Evolutionary conservation across 108 stramenopile species (phyloP), one percentile per base, ranked within the genome.

Genomic region (Chaetoceros tenuissimus): DNA sequence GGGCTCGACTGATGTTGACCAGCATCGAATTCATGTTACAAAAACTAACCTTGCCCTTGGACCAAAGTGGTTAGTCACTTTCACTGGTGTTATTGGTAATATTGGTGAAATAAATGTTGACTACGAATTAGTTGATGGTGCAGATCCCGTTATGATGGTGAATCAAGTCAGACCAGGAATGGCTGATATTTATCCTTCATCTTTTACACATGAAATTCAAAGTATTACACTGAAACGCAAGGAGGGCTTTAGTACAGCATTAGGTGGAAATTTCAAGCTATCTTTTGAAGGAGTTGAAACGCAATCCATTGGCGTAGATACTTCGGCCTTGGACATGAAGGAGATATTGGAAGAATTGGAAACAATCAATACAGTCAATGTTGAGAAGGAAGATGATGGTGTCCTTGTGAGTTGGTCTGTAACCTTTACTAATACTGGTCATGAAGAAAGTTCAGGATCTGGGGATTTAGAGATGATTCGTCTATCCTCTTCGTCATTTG

Each of bases 161-260:
- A 28, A 25, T 8, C 84, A 88, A 69, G 54, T 70, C 13, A 62
- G 34, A 8, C 55, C 46, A 10, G 93, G 93, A 23, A 59, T 51
- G 23, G 83, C 82, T 30, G 88, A 90, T 53, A 75, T 92, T 48
- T 71, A 69, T 57, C 90, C 93, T 2, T 82, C 81, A 29, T 50
- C 71, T n/a, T 94, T 66, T 75, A 85, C 90, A 3, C 60, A 79
- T 45, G 93, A 94, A 64, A 69, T 86, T 45, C 93, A 94, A 70
- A 73, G 77, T 7, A 59, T 85, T 23, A 62, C 70, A 7, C 59
- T 74, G 3, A 63, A 64, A 7, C 69, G 70, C 44, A 27, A 28
- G 51, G 53, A 45, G 28, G 69, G 73, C 1, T 74, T 66, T 26
- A 55, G 60, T 20, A 70, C 65, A 58, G 46, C 62, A 20, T 51